These are phyloP conservation scores for Hortiboletus rubellus DNA, from an alignment of 1,284 basidiomycete species.

Conservation along the genomic window DNA sequence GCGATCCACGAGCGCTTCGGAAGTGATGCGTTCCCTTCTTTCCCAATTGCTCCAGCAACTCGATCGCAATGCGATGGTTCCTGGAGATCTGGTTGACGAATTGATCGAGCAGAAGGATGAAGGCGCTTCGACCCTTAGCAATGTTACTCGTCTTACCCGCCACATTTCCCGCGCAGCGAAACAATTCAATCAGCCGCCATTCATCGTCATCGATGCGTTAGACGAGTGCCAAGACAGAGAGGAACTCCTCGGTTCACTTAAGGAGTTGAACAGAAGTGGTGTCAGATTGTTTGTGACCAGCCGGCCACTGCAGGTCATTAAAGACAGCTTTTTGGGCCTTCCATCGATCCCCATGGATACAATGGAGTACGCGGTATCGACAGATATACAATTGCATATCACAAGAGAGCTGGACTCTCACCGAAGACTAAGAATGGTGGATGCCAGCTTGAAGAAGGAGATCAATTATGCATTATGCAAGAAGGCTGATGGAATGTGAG, in stretches of 20 bases:
- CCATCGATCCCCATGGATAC: neutral
- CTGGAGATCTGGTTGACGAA: neutral
- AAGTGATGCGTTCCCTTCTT: constrained; percentile 17
- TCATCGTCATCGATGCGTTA: constrained; percentile 4
- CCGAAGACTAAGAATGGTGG: neutral
- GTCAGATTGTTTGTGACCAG: neutral
- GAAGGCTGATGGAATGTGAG: constrained; percentile 4
- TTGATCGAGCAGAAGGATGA: neutral
- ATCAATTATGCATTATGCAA: neutral
- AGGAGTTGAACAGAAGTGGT: neutral
- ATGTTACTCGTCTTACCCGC: neutral
- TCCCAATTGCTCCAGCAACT: constrained; percentile 10
- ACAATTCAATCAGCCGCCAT: neutral
- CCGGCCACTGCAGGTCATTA: constrained; percentile 1
- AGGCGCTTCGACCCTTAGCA: neutral
- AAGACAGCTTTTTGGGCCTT: neutral
- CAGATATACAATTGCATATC: constrained; percentile 1
- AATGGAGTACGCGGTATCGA: neutral
- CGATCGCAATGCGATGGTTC: neutral
- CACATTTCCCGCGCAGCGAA: neutral
- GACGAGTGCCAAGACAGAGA: constrained; percentile 5
- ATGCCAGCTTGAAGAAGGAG: neutral
- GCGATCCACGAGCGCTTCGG: constrained; percentile 1
- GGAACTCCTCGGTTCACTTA: neutral
- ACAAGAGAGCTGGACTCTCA: neutral